Conservation (phyloP, 495 filamentous ascomycete genomes). For the Physcia stellaris region DNA sequence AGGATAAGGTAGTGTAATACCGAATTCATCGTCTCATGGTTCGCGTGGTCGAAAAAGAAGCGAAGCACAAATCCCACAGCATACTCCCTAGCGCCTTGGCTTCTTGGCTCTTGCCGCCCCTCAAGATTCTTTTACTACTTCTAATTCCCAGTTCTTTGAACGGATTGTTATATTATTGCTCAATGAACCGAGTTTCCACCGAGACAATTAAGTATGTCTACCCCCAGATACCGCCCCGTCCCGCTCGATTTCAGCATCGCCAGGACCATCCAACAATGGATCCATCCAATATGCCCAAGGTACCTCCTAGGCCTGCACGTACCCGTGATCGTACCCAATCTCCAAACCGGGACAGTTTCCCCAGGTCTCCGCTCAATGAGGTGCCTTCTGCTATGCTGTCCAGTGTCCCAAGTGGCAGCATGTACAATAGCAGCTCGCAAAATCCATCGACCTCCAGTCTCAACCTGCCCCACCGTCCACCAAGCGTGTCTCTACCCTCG, state of each 20-base stretch:
- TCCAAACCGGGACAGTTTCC: constrained; percentile 62
- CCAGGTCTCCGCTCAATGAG: constrained; percentile 78
- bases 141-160: too few species aligned
- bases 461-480: constrained; percentile 46
- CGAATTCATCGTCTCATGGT: too few species aligned
- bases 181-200: neutral
- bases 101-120: too few species aligned
- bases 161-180: neutral
- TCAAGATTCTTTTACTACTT: too few species aligned
- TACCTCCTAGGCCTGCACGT: constrained; percentile 57
- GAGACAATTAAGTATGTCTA: constrained; percentile 24
- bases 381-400: constrained; percentile 32
- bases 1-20: too few species aligned
- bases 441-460: constrained; percentile 23
- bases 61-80: too few species aligned
- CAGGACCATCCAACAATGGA: constrained; percentile 19
- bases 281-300: constrained; percentile 27
- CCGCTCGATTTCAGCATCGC: constrained; percentile 35
- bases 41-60: too few species aligned
- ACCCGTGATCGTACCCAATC: constrained; percentile 64
- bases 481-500: constrained; percentile 69
- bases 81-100: too few species aligned
- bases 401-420: constrained; percentile 20
- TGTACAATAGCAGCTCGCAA: constrained; percentile 28
- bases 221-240: constrained; percentile 37